Conservation (phyloP, 352 stramenopile genomes). For the Stramenopiles sp. region DNA sequence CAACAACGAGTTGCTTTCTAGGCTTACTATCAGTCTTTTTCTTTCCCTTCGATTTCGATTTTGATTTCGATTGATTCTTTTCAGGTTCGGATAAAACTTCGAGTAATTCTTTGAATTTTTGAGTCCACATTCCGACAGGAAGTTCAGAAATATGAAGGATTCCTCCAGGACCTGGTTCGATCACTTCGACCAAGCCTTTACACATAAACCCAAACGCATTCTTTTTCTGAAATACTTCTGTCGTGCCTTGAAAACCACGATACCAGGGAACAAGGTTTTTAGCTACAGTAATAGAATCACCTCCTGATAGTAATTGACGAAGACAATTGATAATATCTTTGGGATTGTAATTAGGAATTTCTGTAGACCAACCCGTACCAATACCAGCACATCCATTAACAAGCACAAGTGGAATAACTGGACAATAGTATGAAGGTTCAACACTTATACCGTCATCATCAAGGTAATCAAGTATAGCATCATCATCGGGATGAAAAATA, state of each 20-base stretch:
- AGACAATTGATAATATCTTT: constrained; percentile 30
- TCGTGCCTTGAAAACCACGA: constrained; percentile 43
- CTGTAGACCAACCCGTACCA: constrained; percentile 70
- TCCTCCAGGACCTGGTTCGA: not conserved
- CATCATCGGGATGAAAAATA: constrained; percentile 47
- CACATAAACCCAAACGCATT: too few relatives aligned
- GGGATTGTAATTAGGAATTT: constrained; percentile 56
- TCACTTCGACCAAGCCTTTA: too few relatives aligned
- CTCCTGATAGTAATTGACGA: constrained; percentile 22
- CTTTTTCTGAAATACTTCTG: too few relatives aligned
- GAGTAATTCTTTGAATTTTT: constrained; percentile 74
- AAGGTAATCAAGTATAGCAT: constrained; percentile 45
- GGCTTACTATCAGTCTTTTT: constrained; percentile 9
- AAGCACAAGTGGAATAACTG: constrained; percentile 78
- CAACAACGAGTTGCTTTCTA: constrained; percentile 25
- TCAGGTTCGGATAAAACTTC: constrained; percentile 28
- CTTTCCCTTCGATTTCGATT: constrained; percentile 12
- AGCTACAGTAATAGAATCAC: too few relatives aligned
- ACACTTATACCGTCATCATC: constrained; percentile 58
- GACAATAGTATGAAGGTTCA: constrained; percentile 44
- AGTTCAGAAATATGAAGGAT: constrained; percentile 47
- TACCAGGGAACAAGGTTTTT: constrained; percentile 44
- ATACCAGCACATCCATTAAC: constrained; percentile 86
- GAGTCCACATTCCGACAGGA: constrained; percentile 71
- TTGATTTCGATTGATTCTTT: constrained; percentile 17